These are phyloP conservation scores for Xylaria sp. DNA, from an alignment of 2,329 filamentous ascomycete genomes.

Conservation along the genomic window DNA sequence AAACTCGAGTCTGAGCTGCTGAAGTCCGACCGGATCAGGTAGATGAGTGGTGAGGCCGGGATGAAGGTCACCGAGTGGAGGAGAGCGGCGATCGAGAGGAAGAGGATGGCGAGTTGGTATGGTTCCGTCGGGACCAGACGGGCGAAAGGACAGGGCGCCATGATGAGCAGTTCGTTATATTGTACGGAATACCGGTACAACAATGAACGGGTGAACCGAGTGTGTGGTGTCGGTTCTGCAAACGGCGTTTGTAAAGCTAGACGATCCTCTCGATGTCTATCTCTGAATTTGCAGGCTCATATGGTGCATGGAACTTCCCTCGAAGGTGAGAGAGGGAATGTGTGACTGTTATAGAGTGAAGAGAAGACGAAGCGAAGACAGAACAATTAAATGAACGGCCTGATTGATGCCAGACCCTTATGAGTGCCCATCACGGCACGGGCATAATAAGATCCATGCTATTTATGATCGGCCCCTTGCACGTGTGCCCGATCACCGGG, in stretches of 20 bases:
- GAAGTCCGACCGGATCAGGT: slow-evolving; percentile 13
- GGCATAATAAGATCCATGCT: neutral
- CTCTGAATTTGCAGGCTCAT: neutral
- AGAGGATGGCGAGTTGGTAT: slow-evolving; percentile 8
- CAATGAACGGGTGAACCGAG: neutral
- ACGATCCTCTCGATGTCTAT: neutral
- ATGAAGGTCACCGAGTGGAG: slow-evolving; percentile 4
- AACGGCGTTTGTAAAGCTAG: neutral
- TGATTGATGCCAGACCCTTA: too few species aligned
- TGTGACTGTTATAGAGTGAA: neutral
- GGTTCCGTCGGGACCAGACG: slow-evolving; percentile 4
- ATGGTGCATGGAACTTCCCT: neutral
- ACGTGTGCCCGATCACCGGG: too few species aligned
- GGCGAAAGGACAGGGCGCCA: slow-evolving; percentile 2
- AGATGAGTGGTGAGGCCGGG: slow-evolving; percentile 9
- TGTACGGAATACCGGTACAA: too few species aligned
- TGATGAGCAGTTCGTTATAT: neutral
- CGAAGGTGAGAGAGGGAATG: neutral
- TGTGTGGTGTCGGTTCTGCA: neutral
- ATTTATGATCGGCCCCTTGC: neutral
- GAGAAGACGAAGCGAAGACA: too few species aligned
- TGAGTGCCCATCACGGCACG: neutral
- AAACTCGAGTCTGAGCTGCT: neutral
- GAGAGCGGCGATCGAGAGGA: slow-evolving; percentile 5
- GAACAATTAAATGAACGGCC: too few species aligned